Percentiles rank a stretch among this genome's conserved stretches.
Conservation (phyloP, 2,329 filamentous ascomycete genomes). For the Aureobasidium vineae region DNA sequence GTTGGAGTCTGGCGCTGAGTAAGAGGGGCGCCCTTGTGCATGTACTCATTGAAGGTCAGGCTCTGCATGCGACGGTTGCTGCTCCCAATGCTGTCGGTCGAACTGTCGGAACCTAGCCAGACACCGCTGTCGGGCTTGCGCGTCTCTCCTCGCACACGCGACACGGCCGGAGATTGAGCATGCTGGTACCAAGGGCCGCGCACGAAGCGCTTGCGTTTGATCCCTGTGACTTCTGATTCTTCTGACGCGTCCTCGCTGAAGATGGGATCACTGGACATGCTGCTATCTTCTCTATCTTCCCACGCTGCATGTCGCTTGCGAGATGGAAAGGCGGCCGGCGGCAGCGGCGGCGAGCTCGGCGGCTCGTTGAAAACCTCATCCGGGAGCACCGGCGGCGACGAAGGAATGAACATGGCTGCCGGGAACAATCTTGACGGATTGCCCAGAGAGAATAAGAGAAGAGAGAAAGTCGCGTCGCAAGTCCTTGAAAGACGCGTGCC, state of each 20-base stretch:
- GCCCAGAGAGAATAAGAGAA: constrained; percentile 8
- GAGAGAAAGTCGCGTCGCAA: background rate
- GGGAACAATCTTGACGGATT: constrained; percentile 4
- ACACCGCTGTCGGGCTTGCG: constrained; percentile 67
- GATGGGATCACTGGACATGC: constrained; percentile 66
- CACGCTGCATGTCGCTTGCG: constrained; percentile 37
- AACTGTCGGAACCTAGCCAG: constrained; percentile 62
- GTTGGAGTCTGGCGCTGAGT: background rate
- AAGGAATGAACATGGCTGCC: constrained; percentile 25
- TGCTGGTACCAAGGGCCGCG: constrained; percentile 60
- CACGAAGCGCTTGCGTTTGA: constrained; percentile 63
- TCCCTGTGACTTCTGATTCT: constrained; percentile 55
- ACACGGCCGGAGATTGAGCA: constrained; percentile 21
- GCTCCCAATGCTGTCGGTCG: constrained; percentile 25
- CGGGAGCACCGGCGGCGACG: constrained; percentile 26
- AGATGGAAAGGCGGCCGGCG: constrained; percentile 13
- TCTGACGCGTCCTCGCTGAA: constrained; percentile 67
- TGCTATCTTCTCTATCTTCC: constrained; percentile 35
- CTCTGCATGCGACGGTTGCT: constrained; percentile 25
- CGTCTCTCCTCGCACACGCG: constrained; percentile 42
- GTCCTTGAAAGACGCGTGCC: background rate
- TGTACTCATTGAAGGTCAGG: constrained; percentile 19
- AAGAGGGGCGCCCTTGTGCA: constrained; percentile 15
- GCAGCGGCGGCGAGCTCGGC: constrained; percentile 28
- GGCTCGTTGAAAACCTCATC: constrained; percentile 20